phyloP scores from a whole-genome alignment of 768 basidiomycete species.

The Boletus rubroflammeus region DNA sequence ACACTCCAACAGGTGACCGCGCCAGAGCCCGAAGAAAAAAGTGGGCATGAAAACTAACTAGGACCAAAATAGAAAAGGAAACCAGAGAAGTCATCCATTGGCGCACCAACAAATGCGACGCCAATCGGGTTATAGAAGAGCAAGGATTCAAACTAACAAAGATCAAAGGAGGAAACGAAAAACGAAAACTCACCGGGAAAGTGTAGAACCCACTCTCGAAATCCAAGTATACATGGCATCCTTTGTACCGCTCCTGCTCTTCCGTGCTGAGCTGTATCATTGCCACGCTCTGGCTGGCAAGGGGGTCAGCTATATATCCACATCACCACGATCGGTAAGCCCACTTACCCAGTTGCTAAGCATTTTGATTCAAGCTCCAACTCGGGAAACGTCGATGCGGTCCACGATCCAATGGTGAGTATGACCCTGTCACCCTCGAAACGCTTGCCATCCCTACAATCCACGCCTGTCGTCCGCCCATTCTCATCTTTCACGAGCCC shows the following conservation, averaged over 20 bases:
- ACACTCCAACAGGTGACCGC: too few relatives aligned
- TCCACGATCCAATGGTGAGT: slow-evolving; percentile 82
- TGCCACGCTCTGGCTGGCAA: slow-evolving; percentile 71
- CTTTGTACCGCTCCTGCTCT: slow-evolving; percentile 60
- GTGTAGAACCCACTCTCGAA: slow-evolving; percentile 74
- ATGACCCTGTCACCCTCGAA: slow-evolving; percentile 61
- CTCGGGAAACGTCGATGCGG: slow-evolving; percentile 69
- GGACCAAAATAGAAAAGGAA: background rate
- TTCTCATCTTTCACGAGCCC: slow-evolving; percentile 39
- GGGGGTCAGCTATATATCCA: background rate
- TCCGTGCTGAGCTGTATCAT: slow-evolving; percentile 70
- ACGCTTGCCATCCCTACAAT: slow-evolving; percentile 52
- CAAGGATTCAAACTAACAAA: background rate
- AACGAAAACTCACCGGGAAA: slow-evolving; percentile 60
- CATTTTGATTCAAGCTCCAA: slow-evolving; percentile 48
- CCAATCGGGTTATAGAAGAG: background rate
- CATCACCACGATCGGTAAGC: background rate
- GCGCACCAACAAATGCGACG: background rate
- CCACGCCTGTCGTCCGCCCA: slow-evolving; percentile 54
- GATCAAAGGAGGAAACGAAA: background rate
- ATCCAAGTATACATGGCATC: slow-evolving; percentile 69
- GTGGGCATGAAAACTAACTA: background rate
- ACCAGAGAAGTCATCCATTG: background rate
- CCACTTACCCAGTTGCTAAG: slow-evolving; percentile 77
- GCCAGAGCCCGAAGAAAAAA: background rate